These are phyloP conservation scores for Scutellaria galericulata DNA, from an alignment of 257 asterid species.

Conservation along the genomic window DNA sequence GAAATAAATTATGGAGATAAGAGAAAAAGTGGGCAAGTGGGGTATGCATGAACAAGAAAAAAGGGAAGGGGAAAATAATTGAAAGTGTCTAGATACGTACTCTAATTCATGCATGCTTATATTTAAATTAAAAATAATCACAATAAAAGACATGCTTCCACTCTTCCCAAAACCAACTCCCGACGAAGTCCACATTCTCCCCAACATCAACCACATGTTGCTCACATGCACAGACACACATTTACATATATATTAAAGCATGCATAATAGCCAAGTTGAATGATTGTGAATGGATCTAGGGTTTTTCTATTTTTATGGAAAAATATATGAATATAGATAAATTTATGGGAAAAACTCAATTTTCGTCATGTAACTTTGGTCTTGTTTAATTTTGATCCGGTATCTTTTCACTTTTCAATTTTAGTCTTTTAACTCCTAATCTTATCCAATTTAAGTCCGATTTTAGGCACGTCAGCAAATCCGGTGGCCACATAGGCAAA, in stretches of 20 bases:
- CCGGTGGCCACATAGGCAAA: too few species aligned
- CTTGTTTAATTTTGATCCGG: too few species aligned
- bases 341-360: too few species aligned
- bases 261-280: too few species aligned
- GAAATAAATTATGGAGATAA: constrained; percentile 17
- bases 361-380: too few species aligned
- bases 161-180: background rate
- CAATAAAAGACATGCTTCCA: constrained; percentile 27
- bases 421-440: too few species aligned
- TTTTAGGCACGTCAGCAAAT: too few species aligned
- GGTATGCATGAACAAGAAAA: constrained; percentile 5
- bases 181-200: constrained; percentile 7
- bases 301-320: too few species aligned
- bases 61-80: background rate
- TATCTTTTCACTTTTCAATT: too few species aligned
- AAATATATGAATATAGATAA: too few species aligned
- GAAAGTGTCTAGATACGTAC: constrained; percentile 44
- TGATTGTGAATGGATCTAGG: too few species aligned
- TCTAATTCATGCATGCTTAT: constrained; percentile 52
- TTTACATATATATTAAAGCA: background rate
- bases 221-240: constrained; percentile 31
- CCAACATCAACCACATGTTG: constrained; percentile 43
- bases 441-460: too few species aligned
- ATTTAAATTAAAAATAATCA: background rate
- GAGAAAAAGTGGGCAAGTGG: constrained; percentile 28